These are phyloP conservation scores for Microstroma glucosiphilum DNA, from an alignment of 1,284 basidiomycete species.

Conservation along the genomic window DNA sequence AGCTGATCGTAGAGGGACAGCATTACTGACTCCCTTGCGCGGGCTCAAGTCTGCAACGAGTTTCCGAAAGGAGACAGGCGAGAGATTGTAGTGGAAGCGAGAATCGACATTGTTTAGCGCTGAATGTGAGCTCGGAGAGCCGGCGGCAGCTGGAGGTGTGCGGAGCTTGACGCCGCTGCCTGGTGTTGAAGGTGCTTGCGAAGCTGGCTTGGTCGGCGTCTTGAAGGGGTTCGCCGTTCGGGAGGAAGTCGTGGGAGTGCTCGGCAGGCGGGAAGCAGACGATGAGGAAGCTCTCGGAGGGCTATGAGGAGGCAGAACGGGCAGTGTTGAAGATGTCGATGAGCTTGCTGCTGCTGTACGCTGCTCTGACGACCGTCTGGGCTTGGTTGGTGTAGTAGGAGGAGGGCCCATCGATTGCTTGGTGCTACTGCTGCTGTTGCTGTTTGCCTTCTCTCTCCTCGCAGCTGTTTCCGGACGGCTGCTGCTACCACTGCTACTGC, in stretches of 20 bases:
- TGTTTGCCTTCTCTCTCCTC: neutral
- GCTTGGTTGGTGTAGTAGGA: slow-evolving; percentile 13
- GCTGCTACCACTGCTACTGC: slow-evolving; percentile 12
- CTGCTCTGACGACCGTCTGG: neutral
- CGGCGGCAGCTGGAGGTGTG: neutral
- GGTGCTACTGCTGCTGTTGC: neutral
- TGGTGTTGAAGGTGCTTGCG: slow-evolving; percentile 7
- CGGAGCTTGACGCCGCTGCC: neutral
- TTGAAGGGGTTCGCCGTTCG: neutral
- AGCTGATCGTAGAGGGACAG: neutral
- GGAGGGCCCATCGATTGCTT: slow-evolving; percentile 8
- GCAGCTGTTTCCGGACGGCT: neutral
- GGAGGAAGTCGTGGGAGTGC: neutral
- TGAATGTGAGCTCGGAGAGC: neutral
- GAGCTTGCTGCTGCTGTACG: no score
- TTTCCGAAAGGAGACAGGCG: neutral
- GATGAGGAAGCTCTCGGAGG: no score
- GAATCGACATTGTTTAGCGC: neutral
- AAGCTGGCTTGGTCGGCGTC: neutral
- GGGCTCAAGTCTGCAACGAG: neutral
- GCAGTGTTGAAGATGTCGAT: no score
- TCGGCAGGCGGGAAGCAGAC: no score
- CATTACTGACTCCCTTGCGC: neutral
- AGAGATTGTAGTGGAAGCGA: neutral
- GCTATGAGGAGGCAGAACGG: no score